Conservation (phyloP, 139 green algal species). For the Mychonastes homosphaera region DNA sequence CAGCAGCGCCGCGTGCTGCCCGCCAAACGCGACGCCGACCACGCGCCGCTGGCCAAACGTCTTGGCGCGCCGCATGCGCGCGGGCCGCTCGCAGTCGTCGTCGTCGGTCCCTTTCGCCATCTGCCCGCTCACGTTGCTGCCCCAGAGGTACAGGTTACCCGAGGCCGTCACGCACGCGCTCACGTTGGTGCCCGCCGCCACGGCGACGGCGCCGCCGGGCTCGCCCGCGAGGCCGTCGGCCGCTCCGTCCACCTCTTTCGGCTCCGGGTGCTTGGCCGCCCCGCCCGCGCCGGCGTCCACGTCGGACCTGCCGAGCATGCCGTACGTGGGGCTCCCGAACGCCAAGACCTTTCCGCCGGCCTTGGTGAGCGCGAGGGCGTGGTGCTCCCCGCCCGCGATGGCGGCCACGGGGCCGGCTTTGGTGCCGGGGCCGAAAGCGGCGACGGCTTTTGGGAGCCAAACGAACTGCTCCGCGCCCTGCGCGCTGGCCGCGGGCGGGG, state of each 20-base stretch:
- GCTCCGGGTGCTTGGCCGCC: conserved; percentile 13
- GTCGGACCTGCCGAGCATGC: conserved; percentile 54
- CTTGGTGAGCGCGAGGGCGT: conserved; percentile 60
- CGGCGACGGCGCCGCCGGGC: background rate
- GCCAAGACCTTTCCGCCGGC: conserved; percentile 47
- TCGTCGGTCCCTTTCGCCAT: conserved; percentile 61
- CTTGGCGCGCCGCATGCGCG: conserved; percentile 34
- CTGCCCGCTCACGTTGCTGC: conserved; percentile 49
- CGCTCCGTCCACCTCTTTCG: conserved; percentile 27
- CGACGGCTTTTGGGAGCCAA: conserved; percentile 31
- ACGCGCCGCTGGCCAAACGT: conserved; percentile 35
- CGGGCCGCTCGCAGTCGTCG: conserved; percentile 10
- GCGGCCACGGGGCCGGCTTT: no score
- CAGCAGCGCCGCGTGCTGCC: conserved; percentile 61
- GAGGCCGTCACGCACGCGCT: conserved; percentile 37
- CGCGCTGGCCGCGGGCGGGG: background rate
- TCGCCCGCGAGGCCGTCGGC: conserved; percentile 24
- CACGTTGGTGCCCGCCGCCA: conserved; percentile 49
- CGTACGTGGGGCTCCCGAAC: conserved; percentile 71
- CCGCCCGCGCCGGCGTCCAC: conserved; percentile 9
- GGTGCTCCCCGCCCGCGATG: conserved; percentile 66
- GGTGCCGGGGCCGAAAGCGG: conserved; percentile 19
- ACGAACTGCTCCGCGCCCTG: conserved; percentile 15
- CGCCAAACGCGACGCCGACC: conserved; percentile 54
- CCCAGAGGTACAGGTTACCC: conserved; percentile 51